Evolutionary conservation across 257 asterid species (phyloP), one percentile per base, ranked within the genome.

Genomic region (Coffea eugenioides): DNA sequence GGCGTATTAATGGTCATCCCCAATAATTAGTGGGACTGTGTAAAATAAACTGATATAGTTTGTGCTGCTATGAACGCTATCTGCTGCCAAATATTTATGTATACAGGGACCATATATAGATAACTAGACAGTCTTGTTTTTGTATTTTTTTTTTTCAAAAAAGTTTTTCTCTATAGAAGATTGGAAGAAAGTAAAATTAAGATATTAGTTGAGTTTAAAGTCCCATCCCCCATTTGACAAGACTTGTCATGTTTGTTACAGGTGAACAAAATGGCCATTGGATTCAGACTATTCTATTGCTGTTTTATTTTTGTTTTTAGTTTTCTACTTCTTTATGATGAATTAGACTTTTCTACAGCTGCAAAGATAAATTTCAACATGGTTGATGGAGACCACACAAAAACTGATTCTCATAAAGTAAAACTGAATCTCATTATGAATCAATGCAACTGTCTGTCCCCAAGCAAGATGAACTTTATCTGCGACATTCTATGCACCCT

Each of bases 371-470:
- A 62, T 64, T n/a, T 64, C 69, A 64, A 64, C 15, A 64, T 64
- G 69, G 6, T 5, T 65, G 70, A 27, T 65, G 70, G 70, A 65
- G 43, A 65, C 70, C 65, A 57, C 69, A 48, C 62, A 48, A 72
- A 48, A 25, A 73, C 36, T 75, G 15, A 13, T 4, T 57, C 52
- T 36, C 49, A 73, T 27, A 46, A 57, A 34, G 16, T 48, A 27
- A 51, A 43, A 39, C 36, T 36, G 31, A 54, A n/a, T 3, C 41
- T 61, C 78, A 59, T 72, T 72, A 48, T 72, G 77, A 69, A 34
- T 75, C 66, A 57, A 31, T 68, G 79, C 75, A 67, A 73, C 46
- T 51, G 31, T 73, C 69, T 31, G 39, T 41, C 54, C 15, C n/a
- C 51, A 36, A 41, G 7, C n/a, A 65, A 65, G 70, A 27, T 65